Conservation (phyloP, 2,329 filamentous ascomycete species). For the Coniochaeta sp. region DNA sequence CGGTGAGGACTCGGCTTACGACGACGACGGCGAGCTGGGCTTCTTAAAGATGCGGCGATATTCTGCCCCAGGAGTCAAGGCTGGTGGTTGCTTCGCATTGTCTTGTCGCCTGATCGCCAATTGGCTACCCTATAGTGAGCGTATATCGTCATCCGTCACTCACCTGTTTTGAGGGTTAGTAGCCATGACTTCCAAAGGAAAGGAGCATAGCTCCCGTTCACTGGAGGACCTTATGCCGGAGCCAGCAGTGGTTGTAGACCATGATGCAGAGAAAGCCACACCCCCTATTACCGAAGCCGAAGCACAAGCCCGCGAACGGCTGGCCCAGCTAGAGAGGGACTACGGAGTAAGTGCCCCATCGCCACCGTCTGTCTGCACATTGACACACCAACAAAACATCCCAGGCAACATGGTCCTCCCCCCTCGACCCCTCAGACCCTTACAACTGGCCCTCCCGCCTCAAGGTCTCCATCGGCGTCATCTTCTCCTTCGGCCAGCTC, state of each 20-base stretch:
- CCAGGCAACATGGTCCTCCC: conserved; percentile 10
- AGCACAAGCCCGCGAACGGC: neutral
- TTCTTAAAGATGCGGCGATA: no score
- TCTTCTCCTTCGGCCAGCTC: conserved; percentile 25
- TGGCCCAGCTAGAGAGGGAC: neutral
- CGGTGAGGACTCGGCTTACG: no score
- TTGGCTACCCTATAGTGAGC: no score
- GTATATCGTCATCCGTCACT: no score
- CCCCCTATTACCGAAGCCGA: neutral
- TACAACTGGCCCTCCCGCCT: conserved; percentile 11
- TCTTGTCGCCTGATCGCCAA: no score
- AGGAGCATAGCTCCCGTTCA: neutral
- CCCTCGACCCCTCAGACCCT: conserved; percentile 10
- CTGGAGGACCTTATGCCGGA: neutral
- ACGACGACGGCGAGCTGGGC: no score
- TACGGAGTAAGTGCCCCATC: neutral
- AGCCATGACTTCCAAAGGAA: no score
- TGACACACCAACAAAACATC: no score
- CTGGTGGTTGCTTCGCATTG: no score
- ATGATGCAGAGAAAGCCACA: neutral
- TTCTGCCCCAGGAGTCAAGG: no score
- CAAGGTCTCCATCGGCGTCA: conserved; percentile 17
- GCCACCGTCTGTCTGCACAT: no score
- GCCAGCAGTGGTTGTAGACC: neutral
- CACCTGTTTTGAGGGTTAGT: no score